Base-by-base conservation (phyloP, 1,284 basidiomycete species). In the Flammula alnicola region DNA sequence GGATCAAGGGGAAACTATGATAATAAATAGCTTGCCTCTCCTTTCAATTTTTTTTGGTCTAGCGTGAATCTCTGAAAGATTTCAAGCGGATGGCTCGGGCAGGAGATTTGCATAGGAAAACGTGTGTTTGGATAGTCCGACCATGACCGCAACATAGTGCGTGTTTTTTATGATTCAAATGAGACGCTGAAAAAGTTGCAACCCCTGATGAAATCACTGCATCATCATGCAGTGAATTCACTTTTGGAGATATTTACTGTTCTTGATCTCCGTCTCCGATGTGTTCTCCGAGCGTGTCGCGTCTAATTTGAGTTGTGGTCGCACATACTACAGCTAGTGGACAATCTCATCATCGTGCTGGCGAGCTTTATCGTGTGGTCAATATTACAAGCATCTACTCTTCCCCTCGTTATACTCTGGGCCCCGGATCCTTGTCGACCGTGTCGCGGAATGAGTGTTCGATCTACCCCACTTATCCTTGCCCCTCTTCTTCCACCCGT, bases 1-100 rank as follows among this genome's bases (percentile, higher is more conserved):
- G 77, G 2, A 60, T 79, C 50, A 70, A 71, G 67, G 74, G 73
- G 41, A 79, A 72, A 59, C 64, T 81, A 33, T 80, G 68, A 72
- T 42, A 14, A 17, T 43, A 11, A 20, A 10, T 14, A 14, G 14
- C 29, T 29, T 27, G 9, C n/a, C 23, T 32, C 9, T 42, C 20
- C 12, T 27, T 14, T 7, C 22, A 25, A 41, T 41, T 25, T 27
- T n/a, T n/a, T n/a, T n/a, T n/a, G n/a, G n/a, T n/a, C n/a, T n/a
- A n/a, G n/a, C n/a, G n/a, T n/a, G n/a, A n/a, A n/a, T n/a, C n/a
- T n/a, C n/a, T n/a, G n/a, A n/a, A n/a, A n/a, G n/a, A n/a, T n/a
- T n/a, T n/a, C n/a, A n/a, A n/a, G n/a, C n/a, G n/a, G n/a, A n/a
- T n/a, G n/a, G n/a, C n/a, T n/a, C n/a, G n/a, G n/a, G n/a, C n/a